Conservation (phyloP, 352 stramenopile genomes). For the Globisporangium cystogenes region DNA sequence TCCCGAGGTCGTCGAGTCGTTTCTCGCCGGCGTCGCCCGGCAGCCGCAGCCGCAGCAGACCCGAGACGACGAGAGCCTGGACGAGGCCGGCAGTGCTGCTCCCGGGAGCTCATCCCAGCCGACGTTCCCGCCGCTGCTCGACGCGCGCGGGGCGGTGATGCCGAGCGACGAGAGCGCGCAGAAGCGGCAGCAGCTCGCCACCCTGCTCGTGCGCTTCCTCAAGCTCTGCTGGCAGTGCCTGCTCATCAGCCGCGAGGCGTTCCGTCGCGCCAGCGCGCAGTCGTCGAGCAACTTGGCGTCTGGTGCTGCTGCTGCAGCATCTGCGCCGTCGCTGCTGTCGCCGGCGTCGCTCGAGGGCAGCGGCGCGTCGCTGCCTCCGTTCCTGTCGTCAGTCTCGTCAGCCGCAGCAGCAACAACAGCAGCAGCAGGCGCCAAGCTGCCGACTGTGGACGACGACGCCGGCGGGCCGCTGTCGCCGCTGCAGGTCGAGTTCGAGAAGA, state of each 20-base stretch:
- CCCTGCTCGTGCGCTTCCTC: constrained; percentile 53
- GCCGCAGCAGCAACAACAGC: neutral
- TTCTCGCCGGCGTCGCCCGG: constrained; percentile 24
- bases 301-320: neutral
- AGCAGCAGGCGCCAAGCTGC: too few relatives aligned
- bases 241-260: constrained; percentile 55
- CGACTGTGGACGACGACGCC: constrained; percentile 6
- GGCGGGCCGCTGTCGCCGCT: constrained; percentile 33
- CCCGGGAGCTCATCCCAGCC: too few relatives aligned
- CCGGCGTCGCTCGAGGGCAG: neutral
- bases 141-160: constrained; percentile 32
- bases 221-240: constrained; percentile 49
- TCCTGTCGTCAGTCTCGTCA: neutral
- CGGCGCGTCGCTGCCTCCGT: neutral
- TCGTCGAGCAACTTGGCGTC: constrained; percentile 3
- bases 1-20: constrained; percentile 67
- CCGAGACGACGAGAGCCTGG: neutral
- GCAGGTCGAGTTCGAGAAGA: constrained; percentile 66
- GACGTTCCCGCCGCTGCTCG: constrained; percentile 17
- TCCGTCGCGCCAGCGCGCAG: constrained; percentile 21
- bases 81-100: too few relatives aligned
- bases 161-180: constrained; percentile 15
- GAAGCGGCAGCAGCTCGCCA: constrained; percentile 43
- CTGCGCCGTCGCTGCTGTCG: neutral
- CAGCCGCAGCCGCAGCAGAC: too few relatives aligned